Evolutionary conservation across 371 early-diverging fungal genomes (phyloP), one percentile per base, ranked within the genome.

Genomic region (Rhizopus stolonifer): DNA sequence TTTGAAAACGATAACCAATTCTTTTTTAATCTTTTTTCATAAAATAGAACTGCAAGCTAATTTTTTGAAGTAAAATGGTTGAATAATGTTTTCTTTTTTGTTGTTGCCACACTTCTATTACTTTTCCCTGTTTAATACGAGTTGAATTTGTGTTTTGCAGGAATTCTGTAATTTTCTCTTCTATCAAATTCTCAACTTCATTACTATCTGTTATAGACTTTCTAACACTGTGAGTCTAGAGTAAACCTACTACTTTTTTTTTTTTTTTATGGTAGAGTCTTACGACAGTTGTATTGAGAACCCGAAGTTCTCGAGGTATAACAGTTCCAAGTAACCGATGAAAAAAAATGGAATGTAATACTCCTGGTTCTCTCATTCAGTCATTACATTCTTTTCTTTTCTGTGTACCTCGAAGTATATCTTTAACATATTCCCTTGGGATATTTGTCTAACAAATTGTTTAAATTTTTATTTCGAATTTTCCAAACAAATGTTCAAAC

Each of bases 301-400:
- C 73, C 26, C 79, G 70, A 22, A 83, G 82, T 54, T 92, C 90
- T 38, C 78, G 75, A 13, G 95, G 95, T 32, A 75, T 72, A 36
- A 91, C 84, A 48, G 81, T 85, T 15, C 84, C 79, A 58, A 93
- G 85, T 31, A 86, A 72, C 23, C 95, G 72, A 67, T 94, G 92
- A 59, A 93, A 93, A 34, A 93, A 76, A 46, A 93, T 91, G 4
- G 92, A 87, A 65, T 93, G 92, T 8, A 92, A 67, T 21, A 94
- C 62, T 1, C 90, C 92, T 64, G 17, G 18, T 24, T 32, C 6
- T 33, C 14, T 22, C 31, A n/a, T 11, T 24, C 9, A 26, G n/a
- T 23, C 11, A 40, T 40, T 42, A 10, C 2, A 0, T 14, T 8
- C 36, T 51, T 22, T 1, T 25, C 15, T 38, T 17, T 19, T 4